Evolutionary conservation across 352 stramenopile species (phyloP).

Genomic region (Pythium brassicae): DNA sequence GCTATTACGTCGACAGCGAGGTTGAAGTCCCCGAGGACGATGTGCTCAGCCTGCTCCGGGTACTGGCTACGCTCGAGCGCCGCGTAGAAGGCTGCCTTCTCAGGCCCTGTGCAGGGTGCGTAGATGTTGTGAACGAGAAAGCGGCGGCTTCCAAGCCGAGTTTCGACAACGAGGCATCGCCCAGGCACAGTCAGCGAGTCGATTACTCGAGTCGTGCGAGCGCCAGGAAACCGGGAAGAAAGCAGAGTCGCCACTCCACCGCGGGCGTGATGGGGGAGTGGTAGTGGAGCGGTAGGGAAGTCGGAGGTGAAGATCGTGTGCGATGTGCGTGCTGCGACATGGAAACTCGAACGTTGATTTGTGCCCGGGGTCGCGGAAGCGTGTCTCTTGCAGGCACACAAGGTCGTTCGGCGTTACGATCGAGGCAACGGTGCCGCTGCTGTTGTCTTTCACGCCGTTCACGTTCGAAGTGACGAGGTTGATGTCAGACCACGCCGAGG

Average conservation of each 20-base stretch:
- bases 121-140: slow-evolving; percentile 14
- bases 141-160: not conserved
- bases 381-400: not conserved
- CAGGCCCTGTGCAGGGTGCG: not conserved
- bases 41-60: slow-evolving; percentile 3
- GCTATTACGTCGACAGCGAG: slow-evolving; percentile 3
- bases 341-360: not conserved
- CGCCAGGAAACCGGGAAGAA: not conserved
- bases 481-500: not conserved
- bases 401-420: not conserved
- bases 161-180: slow-evolving; percentile 9
- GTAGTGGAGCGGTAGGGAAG: not conserved
- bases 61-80: not conserved
- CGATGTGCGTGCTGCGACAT: not conserved
- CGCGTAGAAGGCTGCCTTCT: slow-evolving; percentile 4
- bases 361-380: not conserved
- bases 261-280: not conserved
- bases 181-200: not conserved
- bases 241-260: not conserved
- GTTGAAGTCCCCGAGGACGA: slow-evolving; percentile 20
- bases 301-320: not conserved
- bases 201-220: not conserved
- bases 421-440: not conserved
- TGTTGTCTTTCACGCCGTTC: not conserved
- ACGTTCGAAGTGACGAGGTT: not conserved